phyloP scores from a whole-genome alignment of 306 rosid genomes.

The Rosa multiflora region DNA sequence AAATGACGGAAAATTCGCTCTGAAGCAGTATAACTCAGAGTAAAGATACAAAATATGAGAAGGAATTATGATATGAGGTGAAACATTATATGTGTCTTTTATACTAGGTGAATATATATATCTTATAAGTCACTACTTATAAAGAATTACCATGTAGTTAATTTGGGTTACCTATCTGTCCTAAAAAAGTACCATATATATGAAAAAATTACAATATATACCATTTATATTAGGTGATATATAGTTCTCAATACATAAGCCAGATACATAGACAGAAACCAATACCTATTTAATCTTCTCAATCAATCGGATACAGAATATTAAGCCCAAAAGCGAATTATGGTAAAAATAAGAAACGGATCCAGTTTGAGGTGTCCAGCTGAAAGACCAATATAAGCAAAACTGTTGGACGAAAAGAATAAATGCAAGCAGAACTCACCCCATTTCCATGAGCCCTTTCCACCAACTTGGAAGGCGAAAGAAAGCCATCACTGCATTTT shows the following conservation, averaged over 20 bases:
- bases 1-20: not conserved
- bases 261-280: not conserved
- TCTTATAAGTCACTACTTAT: not conserved
- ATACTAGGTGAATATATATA: not conserved
- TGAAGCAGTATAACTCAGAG: not conserved
- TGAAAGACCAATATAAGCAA: constrained; percentile 16
- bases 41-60: not conserved
- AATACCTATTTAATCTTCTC: not conserved
- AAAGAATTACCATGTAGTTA: not conserved
- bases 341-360: not conserved
- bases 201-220: not conserved
- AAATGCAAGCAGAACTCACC: constrained; percentile 45
- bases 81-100: not conserved
- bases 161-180: not conserved
- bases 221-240: too few relatives aligned
- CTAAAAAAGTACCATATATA: not conserved
- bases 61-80: not conserved
- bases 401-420: not conserved
- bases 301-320: not conserved
- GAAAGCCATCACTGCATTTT: constrained; percentile 91
- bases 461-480: constrained; percentile 82
- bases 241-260: not conserved
- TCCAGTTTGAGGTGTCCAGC: not conserved
- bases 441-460: constrained; percentile 85
- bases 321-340: not conserved